Evolutionary conservation across 768 basidiomycete species (phyloP).

Genomic region (Boletus tomentosulus): DNA sequence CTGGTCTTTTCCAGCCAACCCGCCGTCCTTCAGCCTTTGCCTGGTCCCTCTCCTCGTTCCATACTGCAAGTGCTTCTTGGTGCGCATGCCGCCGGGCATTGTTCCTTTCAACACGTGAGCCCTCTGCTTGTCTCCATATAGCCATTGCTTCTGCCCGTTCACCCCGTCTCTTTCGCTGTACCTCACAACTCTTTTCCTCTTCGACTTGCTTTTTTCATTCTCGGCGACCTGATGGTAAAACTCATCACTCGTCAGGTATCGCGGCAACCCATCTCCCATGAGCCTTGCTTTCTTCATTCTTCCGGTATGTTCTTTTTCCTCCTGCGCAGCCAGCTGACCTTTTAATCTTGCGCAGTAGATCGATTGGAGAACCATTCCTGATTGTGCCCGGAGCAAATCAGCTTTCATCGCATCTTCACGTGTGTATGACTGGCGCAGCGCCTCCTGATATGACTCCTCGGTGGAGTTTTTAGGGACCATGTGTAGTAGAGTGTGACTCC

Average conservation of each 20-base stretch:
- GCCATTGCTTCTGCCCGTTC: constrained; percentile 4
- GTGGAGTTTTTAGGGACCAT: neutral
- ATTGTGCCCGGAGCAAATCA: constrained; percentile 11
- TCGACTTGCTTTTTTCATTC: neutral
- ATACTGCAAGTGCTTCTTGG: constrained; percentile 10
- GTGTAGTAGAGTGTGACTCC: neutral
- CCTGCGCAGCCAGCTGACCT: constrained; percentile 14
- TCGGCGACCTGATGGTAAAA: constrained; percentile 13
- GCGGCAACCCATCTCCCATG: constrained; percentile 19
- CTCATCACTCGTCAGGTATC: constrained; percentile 18
- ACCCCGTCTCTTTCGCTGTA: too few relatives aligned
- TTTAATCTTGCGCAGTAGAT: constrained; percentile 12
- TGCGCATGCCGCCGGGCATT: constrained; percentile 3
- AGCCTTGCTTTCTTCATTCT: constrained; percentile 7
- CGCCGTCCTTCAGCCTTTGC: constrained; percentile 15
- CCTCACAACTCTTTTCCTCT: neutral
- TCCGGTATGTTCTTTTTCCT: constrained; percentile 9
- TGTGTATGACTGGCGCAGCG: neutral
- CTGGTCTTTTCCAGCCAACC: constrained; percentile 17
- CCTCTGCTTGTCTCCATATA: constrained; percentile 19
- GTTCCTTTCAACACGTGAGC: constrained; percentile 10
- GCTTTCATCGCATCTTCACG: constrained; percentile 1
- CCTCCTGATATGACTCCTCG: neutral
- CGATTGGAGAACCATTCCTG: constrained; percentile 9
- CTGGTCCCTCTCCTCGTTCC: constrained; percentile 16